Percentiles rank a stretch among this genome's conserved stretches.
Conservation (phyloP, 139 green algal species). For the Micractinium sp. region DNA sequence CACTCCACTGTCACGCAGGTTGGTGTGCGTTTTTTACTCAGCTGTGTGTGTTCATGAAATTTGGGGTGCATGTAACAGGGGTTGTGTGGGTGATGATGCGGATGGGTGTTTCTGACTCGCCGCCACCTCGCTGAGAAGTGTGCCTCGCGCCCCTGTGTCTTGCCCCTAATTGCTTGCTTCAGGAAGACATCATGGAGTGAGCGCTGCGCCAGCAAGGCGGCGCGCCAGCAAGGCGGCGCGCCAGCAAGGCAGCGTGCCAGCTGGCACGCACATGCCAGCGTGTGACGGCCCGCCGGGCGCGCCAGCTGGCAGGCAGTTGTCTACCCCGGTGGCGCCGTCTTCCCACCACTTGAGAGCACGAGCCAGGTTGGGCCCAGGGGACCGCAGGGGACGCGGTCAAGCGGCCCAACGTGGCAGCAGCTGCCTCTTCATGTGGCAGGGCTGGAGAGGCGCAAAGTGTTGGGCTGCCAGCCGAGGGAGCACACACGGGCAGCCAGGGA, state of each 20-base stretch:
- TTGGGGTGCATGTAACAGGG: too few species aligned
- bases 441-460: too few species aligned
- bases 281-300: neutral
- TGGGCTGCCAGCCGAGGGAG: too few species aligned
- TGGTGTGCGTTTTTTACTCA: neutral
- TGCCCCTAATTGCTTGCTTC: neutral
- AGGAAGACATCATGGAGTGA: conserved; percentile 26
- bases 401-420: too few species aligned
- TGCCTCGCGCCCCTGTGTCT: neutral
- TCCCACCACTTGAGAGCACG: too few species aligned
- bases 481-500: too few species aligned
- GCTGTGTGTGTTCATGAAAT: neutral
- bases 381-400: too few species aligned
- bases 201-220: neutral
- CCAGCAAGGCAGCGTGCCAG: neutral
- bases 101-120: neutral
- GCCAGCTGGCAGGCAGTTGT: neutral
- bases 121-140: neutral
- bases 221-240: too few species aligned
- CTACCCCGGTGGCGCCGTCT: neutral
- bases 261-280: neutral
- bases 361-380: too few species aligned
- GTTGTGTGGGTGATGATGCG: neutral
- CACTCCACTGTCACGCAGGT: neutral
- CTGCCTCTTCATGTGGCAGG: too few species aligned